Percentiles rank a stretch among this genome's conserved stretches.
phyloP scores from a whole-genome alignment of 768 basidiomycete species.

The Nidularia pulvinata region DNA sequence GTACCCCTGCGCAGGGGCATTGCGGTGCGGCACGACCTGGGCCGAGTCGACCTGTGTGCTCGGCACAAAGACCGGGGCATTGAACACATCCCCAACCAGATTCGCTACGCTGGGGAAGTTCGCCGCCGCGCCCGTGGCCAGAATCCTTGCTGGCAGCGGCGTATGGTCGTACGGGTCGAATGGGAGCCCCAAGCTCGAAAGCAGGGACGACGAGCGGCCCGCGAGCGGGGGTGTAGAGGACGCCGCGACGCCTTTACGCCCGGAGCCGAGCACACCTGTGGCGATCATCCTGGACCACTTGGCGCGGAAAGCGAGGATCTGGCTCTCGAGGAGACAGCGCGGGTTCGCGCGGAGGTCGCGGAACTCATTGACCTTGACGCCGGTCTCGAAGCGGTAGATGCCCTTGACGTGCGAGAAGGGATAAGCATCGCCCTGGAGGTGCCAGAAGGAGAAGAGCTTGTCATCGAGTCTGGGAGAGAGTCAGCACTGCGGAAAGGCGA shows the following conservation, averaged over 20 bases:
- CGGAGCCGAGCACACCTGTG: conserved; percentile 63
- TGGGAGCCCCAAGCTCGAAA: conserved; percentile 57
- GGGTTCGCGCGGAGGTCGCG: conserved; percentile 89
- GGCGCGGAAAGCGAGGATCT: conserved; percentile 79
- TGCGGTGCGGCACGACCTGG: conserved; percentile 68
- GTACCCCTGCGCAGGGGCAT: conserved; percentile 70
- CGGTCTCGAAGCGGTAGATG: conserved; percentile 86
- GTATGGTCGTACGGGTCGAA: conserved; percentile 81
- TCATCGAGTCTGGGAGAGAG: conserved; percentile 68
- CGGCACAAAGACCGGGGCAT: conserved; percentile 77
- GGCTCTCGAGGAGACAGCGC: conserved; percentile 82
- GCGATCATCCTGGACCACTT: conserved; percentile 77
- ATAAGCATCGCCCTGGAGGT: conserved; percentile 76
- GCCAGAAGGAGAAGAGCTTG: conserved; percentile 90
- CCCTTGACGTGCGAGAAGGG: conserved; percentile 83
- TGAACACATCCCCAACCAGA: conserved; percentile 81
- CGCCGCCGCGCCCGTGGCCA: conserved; percentile 79
- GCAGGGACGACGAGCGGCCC: conserved; percentile 17
- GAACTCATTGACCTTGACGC: conserved; percentile 87
- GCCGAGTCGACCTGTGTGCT: conserved; percentile 78
- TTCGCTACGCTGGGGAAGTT: conserved; percentile 86
- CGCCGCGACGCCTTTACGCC: conserved; percentile 25
- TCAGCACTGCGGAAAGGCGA: conserved; percentile 1
- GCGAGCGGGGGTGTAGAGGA: conserved; percentile 28
- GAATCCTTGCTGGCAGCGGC: conserved; percentile 61